Base-by-base conservation (phyloP, 1,139 yeast genomes). In the Wickerhamomyces sp. region DNA sequence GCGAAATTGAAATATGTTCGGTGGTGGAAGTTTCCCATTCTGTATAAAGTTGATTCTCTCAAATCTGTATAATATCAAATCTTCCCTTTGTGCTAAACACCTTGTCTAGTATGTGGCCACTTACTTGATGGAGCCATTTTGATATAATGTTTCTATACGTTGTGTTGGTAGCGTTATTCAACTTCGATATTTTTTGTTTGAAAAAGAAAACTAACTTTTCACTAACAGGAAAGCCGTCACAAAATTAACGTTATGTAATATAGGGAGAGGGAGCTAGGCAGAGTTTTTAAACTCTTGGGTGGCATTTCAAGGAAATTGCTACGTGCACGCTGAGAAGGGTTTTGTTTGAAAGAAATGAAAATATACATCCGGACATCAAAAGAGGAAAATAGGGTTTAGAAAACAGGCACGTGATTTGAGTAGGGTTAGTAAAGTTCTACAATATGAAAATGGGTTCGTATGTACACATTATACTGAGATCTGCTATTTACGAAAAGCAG, bases 111-210 rank as follows among this genome's bases (percentile, higher is more conserved):
- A 18, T 18, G 14, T 27, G 20, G 23, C 37, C 39, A 62, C 69
- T 62, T 63, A 64, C 68, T 63, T 58, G 72, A 65, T 68, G 75
- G 72, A 67, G 75, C 74, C 75, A 69, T 69, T 62, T 59, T 62
- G 55, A 42, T 43, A 42, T 47, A 43, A 37, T 40, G 35, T 36
- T 40, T 31, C 38, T 33, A 22, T n/a, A 28, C 31, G 31, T 28
- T 22, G 31, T 28, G 18, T 13, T 17, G 26, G 23, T n/a, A n/a
- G n/a, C n/a, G n/a, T n/a, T 12, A 10, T 23, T 22, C 26, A n/a
- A 10, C 12, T 22, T 27, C 21, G 26, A 23, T 27, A 23, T 16
- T 12, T 16, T 16, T 30, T 17, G 22, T 23, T 30, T 30, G 32
- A 30, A 30, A 30, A 13, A 23, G 16, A 28, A 23, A 19, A 19